Percentiles rank a stretch among this genome's conserved stretches.
Evolutionary conservation across 2,329 filamentous ascomycete genomes (phyloP).

Genomic region (Parastagonospora nodorum): DNA sequence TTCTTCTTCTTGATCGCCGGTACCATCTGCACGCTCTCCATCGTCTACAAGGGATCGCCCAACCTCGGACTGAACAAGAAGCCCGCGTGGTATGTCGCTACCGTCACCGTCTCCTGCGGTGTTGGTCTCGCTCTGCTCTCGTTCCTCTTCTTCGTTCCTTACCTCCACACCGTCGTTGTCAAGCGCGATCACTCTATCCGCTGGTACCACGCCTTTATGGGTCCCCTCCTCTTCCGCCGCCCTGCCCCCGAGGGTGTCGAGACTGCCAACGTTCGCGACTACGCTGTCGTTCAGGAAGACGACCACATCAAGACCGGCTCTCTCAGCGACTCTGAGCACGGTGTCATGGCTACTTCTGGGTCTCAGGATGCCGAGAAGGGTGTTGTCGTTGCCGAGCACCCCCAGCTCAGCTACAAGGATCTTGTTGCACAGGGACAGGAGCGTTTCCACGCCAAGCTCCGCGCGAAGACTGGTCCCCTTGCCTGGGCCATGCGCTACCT

Average conservation of each 20-base stretch:
- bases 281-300: slow-evolving; percentile 73
- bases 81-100: slow-evolving; percentile 69
- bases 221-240: slow-evolving; percentile 64
- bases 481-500: slow-evolving; percentile 83
- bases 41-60: slow-evolving; percentile 82
- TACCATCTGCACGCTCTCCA: slow-evolving; percentile 74
- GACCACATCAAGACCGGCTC: slow-evolving; percentile 47
- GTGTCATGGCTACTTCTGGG: slow-evolving; percentile 24
- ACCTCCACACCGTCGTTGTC: slow-evolving; percentile 68
- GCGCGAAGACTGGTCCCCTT: slow-evolving; percentile 68
- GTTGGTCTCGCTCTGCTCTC: slow-evolving; percentile 64
- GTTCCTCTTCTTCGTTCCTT: slow-evolving; percentile 75
- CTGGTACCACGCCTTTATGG: slow-evolving; percentile 66
- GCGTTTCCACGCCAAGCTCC: slow-evolving; percentile 66
- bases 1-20: slow-evolving; percentile 79
- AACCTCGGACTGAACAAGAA: slow-evolving; percentile 68
- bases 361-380: slow-evolving; percentile 40
- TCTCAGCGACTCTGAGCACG: slow-evolving; percentile 37
- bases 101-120: slow-evolving; percentile 69
- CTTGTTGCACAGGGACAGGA: slow-evolving; percentile 62
- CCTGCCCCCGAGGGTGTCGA: slow-evolving; percentile 59
- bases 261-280: slow-evolving; percentile 69
- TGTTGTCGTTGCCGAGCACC: slow-evolving; percentile 51
- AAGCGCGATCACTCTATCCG: slow-evolving; percentile 69
- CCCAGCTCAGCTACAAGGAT: slow-evolving; percentile 64